Base-by-base conservation (phyloP, 1,284 basidiomycete species). In the Takashimella tepidaria region DNA sequence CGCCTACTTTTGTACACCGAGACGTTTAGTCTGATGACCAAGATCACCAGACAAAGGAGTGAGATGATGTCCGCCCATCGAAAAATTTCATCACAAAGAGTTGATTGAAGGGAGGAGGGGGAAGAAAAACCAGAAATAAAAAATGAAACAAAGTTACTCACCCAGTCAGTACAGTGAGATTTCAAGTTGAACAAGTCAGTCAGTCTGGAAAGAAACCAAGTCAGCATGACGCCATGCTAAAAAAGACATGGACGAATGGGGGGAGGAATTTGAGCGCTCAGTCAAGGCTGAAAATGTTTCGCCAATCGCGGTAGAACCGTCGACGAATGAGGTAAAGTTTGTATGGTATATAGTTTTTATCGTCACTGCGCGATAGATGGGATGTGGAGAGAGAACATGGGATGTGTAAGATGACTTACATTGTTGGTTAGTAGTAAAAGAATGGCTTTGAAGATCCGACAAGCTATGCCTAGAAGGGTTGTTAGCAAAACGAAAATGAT, bases 211-310 rank as follows among this genome's bases (percentile, higher is more conserved):
- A n/a, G 8, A 27, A 50, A 24, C 25, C 16, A 37, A 45, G 49
- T 37, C 31, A 37, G 31, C 31, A 37, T 37, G 31, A 16, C 16
- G 31, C 31, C 16, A 16, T n/a, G n/a, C n/a, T n/a, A n/a, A n/a
- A n/a, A n/a, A n/a, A n/a, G n/a, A n/a, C n/a, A n/a, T n/a, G n/a
- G n/a, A n/a, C n/a, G n/a, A 26, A n/a, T 12, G 41, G 23, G 41
- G 45, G 37, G 44, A 2, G 26, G 46, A 49, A 19, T 27, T 44
- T 45, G 56, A 58, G 60, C 68, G 70, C 70, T 72, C 70, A 69
- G 70, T 64, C 70, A 72, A 72, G 70, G 70, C 70, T 72, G 70
- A 72, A 69, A 64, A 50, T 72, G 56, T 69, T 65, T 64, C 70
- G 68, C 60, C 62, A 72, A 70, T 70, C 64, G 60, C 66, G 59